A percentile compares a stretch with the other conserved stretches of the same genome.
Evolutionary conservation across 306 rosid species (phyloP).

Genomic region (Rubus parviflorus): DNA sequence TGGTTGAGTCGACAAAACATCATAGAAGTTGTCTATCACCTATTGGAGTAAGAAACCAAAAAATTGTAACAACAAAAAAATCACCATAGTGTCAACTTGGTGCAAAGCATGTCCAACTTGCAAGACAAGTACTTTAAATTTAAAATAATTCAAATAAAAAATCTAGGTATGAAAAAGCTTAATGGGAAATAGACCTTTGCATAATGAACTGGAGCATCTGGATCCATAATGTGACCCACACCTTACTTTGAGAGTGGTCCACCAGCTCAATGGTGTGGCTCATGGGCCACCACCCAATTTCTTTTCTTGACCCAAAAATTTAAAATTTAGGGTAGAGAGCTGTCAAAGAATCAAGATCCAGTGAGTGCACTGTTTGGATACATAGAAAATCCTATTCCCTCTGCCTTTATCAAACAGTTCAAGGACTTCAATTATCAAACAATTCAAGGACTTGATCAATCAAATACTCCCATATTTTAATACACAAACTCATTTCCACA

Average conservation of each 20-base stretch:
- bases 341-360: conserved; percentile 44
- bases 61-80: not conserved
- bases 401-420: not conserved
- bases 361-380: not conserved
- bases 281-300: conserved; percentile 41
- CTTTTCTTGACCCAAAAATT: conserved; percentile 22
- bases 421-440: conserved; percentile 7
- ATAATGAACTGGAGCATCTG: conserved; percentile 59
- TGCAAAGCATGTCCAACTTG: conserved; percentile 1
- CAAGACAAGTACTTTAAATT: not conserved
- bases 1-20: no score
- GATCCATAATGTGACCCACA: conserved; percentile 49
- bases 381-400: conserved; percentile 14
- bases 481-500: conserved; percentile 9
- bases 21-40: not conserved
- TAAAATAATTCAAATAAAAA: not conserved
- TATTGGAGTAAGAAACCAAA: not conserved
- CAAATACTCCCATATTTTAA: not conserved
- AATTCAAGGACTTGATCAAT: not conserved
- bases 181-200: conserved; percentile 30
- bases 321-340: conserved; percentile 33
- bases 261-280: conserved; percentile 50
- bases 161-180: conserved; percentile 6
- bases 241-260: conserved; percentile 58
- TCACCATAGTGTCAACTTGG: not conserved